Conservation (phyloP, 2,329 filamentous ascomycete species). For the Colletotrichum sp. region DNA sequence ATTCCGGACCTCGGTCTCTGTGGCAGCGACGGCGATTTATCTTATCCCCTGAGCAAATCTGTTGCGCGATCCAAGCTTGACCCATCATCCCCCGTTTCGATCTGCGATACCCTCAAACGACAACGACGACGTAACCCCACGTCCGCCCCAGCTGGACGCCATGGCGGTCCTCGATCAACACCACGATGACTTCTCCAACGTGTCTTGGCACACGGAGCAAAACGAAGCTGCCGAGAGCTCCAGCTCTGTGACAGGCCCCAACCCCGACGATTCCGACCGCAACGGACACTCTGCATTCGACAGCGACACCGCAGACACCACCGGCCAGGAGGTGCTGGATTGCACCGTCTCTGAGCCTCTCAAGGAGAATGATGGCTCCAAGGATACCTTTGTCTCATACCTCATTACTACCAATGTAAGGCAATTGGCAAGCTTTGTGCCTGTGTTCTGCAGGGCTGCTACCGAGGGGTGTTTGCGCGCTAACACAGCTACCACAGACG, state of each 20-base stretch:
- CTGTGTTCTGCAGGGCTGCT: neutral
- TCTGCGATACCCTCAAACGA: neutral
- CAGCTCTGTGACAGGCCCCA: constrained; percentile 31
- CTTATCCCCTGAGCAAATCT: neutral
- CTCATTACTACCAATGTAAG: constrained; percentile 86
- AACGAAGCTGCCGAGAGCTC: constrained; percentile 22
- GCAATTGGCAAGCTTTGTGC: neutral
- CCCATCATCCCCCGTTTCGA: neutral
- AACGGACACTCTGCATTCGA: constrained; percentile 47
- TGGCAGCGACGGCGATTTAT: neutral
- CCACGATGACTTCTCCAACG: constrained; percentile 77
- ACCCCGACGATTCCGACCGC: constrained; percentile 18
- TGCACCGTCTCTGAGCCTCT: constrained; percentile 83
- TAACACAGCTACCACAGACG: constrained; percentile 64
- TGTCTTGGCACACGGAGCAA: constrained; percentile 77
- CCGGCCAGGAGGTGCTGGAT: constrained; percentile 73
- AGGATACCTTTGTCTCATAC: constrained; percentile 96
- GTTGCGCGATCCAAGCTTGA: neutral
- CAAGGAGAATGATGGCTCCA: constrained; percentile 96
- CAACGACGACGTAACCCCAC: constrained; percentile 21
- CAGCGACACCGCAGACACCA: constrained; percentile 61
- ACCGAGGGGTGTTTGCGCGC: neutral
- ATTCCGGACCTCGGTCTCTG: neutral
- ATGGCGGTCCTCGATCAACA: constrained; percentile 56
- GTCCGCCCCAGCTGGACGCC: constrained; percentile 17